Percentiles rank a stretch among this genome's conserved stretches.
These are phyloP conservation scores for Simmondsia chinensis DNA, from an alignment of 148 eudicot species.

Conservation along the genomic window DNA sequence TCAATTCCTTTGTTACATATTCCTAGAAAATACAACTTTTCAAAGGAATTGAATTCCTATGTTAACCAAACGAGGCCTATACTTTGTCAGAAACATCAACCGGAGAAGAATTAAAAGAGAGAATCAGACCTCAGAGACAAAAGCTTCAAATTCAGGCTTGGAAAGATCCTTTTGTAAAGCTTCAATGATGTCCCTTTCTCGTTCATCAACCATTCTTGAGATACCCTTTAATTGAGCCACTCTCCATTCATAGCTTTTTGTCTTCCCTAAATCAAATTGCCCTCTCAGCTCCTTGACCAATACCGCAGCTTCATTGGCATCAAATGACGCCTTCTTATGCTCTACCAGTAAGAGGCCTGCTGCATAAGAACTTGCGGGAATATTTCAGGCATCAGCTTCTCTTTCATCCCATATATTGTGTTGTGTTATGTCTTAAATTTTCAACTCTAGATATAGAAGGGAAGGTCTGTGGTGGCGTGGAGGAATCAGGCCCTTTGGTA, in stretches of 20 bases:
- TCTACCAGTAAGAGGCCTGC: slow-evolving; percentile 14
- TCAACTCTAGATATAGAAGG: no score
- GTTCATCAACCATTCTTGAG: slow-evolving; percentile 31
- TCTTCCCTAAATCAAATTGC: slow-evolving; percentile 37
- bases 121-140: slow-evolving; percentile 35
- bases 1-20: no score
- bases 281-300: slow-evolving; percentile 42
- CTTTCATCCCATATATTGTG: neutral
- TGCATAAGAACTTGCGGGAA: slow-evolving; percentile 19
- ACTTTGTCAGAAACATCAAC: neutral
- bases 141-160: slow-evolving; percentile 49
- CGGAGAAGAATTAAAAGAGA: neutral
- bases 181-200: slow-evolving; percentile 35
- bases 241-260: slow-evolving; percentile 55
- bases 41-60: no score
- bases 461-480: no score
- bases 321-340: slow-evolving; percentile 19
- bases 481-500: no score
- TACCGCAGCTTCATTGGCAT: slow-evolving; percentile 17
- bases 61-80: no score
- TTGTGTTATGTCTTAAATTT: no score
- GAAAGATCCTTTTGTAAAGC: slow-evolving; percentile 52
- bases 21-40: no score
- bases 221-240: slow-evolving; percentile 35
- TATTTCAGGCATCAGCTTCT: neutral